Conservation (phyloP, 345 rosid genomes). For the Eucalyptus globulus region DNA sequence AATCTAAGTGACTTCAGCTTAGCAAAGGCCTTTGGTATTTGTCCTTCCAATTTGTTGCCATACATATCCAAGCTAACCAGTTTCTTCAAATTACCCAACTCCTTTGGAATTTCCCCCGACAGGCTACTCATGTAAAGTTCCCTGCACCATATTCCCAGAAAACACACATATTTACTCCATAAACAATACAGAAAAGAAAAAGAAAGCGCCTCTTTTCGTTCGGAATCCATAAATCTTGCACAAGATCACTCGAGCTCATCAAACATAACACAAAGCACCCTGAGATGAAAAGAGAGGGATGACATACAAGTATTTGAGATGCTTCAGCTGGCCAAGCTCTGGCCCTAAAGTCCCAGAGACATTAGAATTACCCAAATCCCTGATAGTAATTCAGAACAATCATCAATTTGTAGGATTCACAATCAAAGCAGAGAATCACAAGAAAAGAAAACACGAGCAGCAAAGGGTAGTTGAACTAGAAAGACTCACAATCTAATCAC, state of each 20-base stretch:
- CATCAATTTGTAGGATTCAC: neutral
- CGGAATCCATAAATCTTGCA: neutral
- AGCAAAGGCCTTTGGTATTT: constrained; percentile 51
- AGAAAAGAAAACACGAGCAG: neutral
- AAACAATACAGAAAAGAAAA: neutral
- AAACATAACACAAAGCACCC: neutral
- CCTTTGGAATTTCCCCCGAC: constrained; percentile 37
- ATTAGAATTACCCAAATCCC: constrained; percentile 64
- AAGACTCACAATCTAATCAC: constrained; percentile 49
- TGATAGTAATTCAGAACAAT: constrained; percentile 1
- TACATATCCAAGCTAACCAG: constrained; percentile 58
- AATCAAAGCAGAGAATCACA: neutral
- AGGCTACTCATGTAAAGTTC: constrained; percentile 50
- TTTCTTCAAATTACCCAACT: constrained; percentile 43
- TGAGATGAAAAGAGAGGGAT: neutral
- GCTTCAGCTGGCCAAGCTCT: constrained; percentile 51
- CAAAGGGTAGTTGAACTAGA: neutral
- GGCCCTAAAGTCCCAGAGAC: constrained; percentile 63
- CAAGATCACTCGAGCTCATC: neutral
- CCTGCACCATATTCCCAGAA: constrained; percentile 16
- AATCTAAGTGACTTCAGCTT: constrained; percentile 53
- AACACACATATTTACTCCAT: neutral
- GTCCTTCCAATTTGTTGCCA: constrained; percentile 40
- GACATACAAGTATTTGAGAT: constrained; percentile 53
- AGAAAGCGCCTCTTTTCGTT: neutral